Conservation (phyloP, 805 yeast species). For the Metschnikowia picachoensis region DNA sequence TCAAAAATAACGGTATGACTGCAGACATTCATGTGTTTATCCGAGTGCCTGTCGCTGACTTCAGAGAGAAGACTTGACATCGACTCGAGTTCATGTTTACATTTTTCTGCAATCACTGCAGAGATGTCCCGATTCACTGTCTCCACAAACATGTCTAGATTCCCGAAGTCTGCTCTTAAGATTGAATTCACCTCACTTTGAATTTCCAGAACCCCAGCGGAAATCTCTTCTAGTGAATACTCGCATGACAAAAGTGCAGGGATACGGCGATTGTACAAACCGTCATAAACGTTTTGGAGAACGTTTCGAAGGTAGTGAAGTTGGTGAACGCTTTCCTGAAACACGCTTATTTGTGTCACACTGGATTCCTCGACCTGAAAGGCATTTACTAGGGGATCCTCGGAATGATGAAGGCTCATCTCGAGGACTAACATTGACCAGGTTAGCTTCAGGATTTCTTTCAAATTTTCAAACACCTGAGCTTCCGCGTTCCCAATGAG, state of each 20-base stretch:
- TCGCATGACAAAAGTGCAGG: slow-evolving; percentile 5
- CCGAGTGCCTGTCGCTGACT: too few relatives aligned
- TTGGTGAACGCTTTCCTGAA: slow-evolving; percentile 22
- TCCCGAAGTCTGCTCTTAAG: slow-evolving; percentile 16
- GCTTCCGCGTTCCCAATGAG: slow-evolving; percentile 36
- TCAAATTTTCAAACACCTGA: slow-evolving; percentile 25
- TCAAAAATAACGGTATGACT: slow-evolving; percentile 26
- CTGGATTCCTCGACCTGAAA: neutral
- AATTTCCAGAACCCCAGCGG: neutral
- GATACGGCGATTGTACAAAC: slow-evolving; percentile 3
- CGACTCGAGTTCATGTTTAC: slow-evolving; percentile 10
- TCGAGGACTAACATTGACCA: slow-evolving; percentile 14
- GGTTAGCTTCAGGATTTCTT: neutral
- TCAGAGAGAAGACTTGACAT: neutral
- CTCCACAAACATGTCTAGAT: slow-evolving; percentile 18
- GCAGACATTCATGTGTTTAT: neutral
- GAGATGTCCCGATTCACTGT: slow-evolving; percentile 25
- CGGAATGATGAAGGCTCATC: slow-evolving; percentile 22
- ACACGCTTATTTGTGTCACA: slow-evolving; percentile 19
- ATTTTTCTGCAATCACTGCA: slow-evolving; percentile 17
- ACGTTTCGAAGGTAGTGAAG: slow-evolving; percentile 14
- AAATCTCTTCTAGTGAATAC: slow-evolving; percentile 2
- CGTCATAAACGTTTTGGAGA: slow-evolving; percentile 4
- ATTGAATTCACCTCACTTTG: slow-evolving; percentile 6
- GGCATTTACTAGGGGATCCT: slow-evolving; percentile 10